Conservation (phyloP, 1,284 basidiomycete species). For the Ustilago crameri region DNA sequence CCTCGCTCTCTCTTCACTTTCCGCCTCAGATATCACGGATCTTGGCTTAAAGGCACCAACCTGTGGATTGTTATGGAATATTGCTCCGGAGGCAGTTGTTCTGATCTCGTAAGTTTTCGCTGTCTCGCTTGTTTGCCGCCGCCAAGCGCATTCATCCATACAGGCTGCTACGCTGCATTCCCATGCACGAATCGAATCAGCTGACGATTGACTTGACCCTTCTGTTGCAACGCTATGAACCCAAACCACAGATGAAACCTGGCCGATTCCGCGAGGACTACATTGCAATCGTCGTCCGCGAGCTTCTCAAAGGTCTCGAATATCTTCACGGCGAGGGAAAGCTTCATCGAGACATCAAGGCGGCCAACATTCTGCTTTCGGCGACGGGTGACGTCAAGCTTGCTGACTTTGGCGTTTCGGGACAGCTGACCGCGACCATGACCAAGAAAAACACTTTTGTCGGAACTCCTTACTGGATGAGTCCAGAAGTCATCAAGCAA, state of each 20-base stretch:
- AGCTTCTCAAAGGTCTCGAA: slow-evolving; percentile 89
- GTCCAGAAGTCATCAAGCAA: slow-evolving; percentile 98
- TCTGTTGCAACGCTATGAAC: background rate
- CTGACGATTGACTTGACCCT: background rate
- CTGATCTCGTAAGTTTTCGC: slow-evolving; percentile 69
- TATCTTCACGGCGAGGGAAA: slow-evolving; percentile 97
- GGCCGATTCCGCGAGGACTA: slow-evolving; percentile 97
- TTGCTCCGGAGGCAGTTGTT: slow-evolving; percentile 73
- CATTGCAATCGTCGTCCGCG: slow-evolving; percentile 94
- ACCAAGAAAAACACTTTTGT: slow-evolving; percentile 98
- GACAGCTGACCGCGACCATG: slow-evolving; percentile 89
- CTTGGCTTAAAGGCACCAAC: slow-evolving; percentile 88
- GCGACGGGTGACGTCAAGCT: slow-evolving; percentile 96
- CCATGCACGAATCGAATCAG: background rate
- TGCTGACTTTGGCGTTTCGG: slow-evolving; percentile 98
- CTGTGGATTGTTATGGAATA: slow-evolving; percentile 99
- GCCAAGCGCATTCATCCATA: background rate
- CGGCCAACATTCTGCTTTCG: slow-evolving; percentile 93
- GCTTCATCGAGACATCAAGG: slow-evolving; percentile 97
- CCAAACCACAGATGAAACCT: slow-evolving; percentile 85
- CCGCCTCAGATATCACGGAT: slow-evolving; percentile 84
- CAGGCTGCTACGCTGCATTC: background rate
- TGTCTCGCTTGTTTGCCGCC: background rate
- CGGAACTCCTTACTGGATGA: slow-evolving; percentile 83
- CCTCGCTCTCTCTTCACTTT: background rate